Evolutionary conservation across 192 early-diverging fungal genomes (phyloP), one percentile per base, ranked within the genome.

Genomic region (Chytriomyces sp.): DNA sequence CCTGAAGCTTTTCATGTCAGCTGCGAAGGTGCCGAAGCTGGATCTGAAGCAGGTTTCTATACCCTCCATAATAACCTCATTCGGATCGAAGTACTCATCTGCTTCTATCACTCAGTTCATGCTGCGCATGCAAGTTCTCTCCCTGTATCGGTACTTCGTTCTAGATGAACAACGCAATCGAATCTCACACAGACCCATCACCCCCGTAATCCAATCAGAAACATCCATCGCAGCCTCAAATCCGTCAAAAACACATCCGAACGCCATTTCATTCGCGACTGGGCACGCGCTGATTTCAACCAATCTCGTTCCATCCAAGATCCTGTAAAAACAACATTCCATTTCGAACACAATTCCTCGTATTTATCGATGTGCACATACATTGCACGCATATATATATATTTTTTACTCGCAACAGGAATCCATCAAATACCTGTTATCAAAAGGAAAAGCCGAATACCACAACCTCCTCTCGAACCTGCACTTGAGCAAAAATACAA

Each of bases 261-360:
- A 43, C 59, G 72, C 7, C 26, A 64, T 13, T 74, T 64, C 46
- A 47, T 74, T 16, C 59, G 61, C 8, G 61, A 74, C 7, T 74
- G 72, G 72, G 72, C 72, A 28, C 59, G 72, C 1, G 9, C 72
- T 3, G 72, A 74, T 50, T 74, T 74, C 45, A 61, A 74, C 8
- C 26, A 44, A n/a, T 2, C 72, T 3, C 8, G 72, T 18, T 43
- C 24, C 45, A 61, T 64, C 16, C 61, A 57, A 44, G 72, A 74
- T 64, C n/a, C 72, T 1, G 72, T 74, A 57, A 35, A 28, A n/a
- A 57, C 4, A n/a, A n/a, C n/a, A 11, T 69, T n/a, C 18, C n/a
- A n/a, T 65, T 23, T 28, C 26, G 0, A 65, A 65, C n/a, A 23
- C 3, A 2, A 16, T 16, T 5, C 16, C 6, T 65, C 24, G 13